Evolutionary conservation across 306 rosid genomes (phyloP), one percentile per base, ranked within the genome.

Genomic region (Pachyrhizus erosus): DNA sequence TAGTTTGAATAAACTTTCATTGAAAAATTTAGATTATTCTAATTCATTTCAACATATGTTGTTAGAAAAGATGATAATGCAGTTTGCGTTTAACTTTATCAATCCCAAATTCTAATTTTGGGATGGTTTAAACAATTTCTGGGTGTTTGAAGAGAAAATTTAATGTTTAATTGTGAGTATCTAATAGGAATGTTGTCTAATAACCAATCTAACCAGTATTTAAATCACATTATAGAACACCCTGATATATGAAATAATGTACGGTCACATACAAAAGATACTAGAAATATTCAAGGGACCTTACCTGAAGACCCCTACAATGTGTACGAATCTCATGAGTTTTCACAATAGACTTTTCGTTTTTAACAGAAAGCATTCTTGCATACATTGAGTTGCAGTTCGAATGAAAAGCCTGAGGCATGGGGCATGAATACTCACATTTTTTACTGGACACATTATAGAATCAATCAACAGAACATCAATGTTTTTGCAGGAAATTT

Each of bases 391-490:
- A 72, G 46, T 61, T 12, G 48, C 27, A 8, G 48, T 72, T 31
- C 14, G 42, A 45, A 72, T 39, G 14, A 52, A 75, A 14, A 5
- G 7, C 27, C 11, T 43, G 1, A 82, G 69, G 10, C 13, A 40
- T 54, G 81, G 85, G 9, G 70, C 15, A 20, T 48, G 7, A 42
- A 82, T 24, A 0, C 12, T 24, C 7, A 54, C 0, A 26, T 40
- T 43, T 15, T 33, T 33, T 13, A 0, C 14, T 13, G 76, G 71
- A 54, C 43, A 40, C 5, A 11, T 42, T 11, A 82, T 14, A 26
- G 76, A n/a, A 67, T 75, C 85, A 54, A 82, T 20, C 3, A 37
- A 11, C 9, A 82, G 18, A n/a, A 40, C 18, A 7, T 37, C 76
- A 13, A 82, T 70, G 8, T 27, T 54, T 20, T 75, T 4, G 6